A percentile compares a stretch with the other conserved stretches of the same genome.
Evolutionary conservation across 2,329 filamentous ascomycete genomes (phyloP).

Genomic region (Arthroderma sp.): DNA sequence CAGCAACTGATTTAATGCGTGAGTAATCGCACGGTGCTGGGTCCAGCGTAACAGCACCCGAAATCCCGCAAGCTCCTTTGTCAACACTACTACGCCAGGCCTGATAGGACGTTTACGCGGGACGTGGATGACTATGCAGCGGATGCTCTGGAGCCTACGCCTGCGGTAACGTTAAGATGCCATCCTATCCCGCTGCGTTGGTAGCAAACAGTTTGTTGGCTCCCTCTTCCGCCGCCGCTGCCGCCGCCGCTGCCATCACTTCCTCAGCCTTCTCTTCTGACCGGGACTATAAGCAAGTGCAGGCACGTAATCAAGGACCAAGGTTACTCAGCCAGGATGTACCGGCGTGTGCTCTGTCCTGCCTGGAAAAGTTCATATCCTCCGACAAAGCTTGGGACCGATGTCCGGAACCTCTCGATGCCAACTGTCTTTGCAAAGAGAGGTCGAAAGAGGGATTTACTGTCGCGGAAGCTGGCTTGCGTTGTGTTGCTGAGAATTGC

Average conservation of each 20-base stretch:
- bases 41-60: background rate
- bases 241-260: background rate
- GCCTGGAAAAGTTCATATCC: constrained; percentile 52
- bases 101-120: constrained; percentile 1
- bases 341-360: constrained; percentile 49
- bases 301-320: background rate
- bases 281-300: background rate
- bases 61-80: background rate
- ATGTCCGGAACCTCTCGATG: constrained; percentile 41
- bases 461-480: constrained; percentile 57
- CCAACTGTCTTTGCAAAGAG: constrained; percentile 53
- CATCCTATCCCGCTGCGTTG: background rate
- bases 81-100: background rate
- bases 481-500: constrained; percentile 54
- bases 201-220: constrained; percentile 4
- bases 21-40: constrained; percentile 1
- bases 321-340: constrained; percentile 21
- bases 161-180: background rate
- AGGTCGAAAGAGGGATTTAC: constrained; percentile 52
- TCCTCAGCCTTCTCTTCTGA: background rate
- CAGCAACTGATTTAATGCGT: background rate
- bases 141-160: background rate
- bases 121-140: constrained; percentile 4
- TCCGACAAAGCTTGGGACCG: constrained; percentile 43
- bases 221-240: background rate